These are phyloP conservation scores for Phytophthora brassicae DNA, from an alignment of 352 stramenopile genomes.

Conservation along the genomic window DNA sequence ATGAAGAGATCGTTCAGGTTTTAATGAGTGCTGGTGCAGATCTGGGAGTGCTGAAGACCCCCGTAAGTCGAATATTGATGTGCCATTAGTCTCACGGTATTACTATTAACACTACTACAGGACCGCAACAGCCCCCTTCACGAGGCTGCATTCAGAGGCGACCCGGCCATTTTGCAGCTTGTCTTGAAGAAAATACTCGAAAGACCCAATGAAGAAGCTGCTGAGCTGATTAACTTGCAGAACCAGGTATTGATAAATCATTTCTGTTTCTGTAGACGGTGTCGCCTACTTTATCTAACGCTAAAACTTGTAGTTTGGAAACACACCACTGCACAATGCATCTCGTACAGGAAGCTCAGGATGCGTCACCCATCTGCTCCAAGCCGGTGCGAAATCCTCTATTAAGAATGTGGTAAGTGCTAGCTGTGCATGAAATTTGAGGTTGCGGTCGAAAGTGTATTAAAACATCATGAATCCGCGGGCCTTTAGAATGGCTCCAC, in stretches of 20 bases:
- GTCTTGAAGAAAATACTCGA: slow-evolving; percentile 60
- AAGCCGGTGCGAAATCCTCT: slow-evolving; percentile 44
- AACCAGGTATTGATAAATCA: slow-evolving; percentile 46
- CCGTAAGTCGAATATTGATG: slow-evolving; percentile 32
- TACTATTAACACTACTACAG: too few species aligned
- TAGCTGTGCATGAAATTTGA: not conserved
- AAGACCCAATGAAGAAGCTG: slow-evolving; percentile 34
- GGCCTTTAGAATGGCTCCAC: slow-evolving; percentile 61
- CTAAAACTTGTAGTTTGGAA: slow-evolving; percentile 56
- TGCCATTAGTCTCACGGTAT: too few species aligned
- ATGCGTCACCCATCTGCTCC: slow-evolving; percentile 56
- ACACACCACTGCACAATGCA: slow-evolving; percentile 76
- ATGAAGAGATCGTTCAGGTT: slow-evolving; percentile 52
- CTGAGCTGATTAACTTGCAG: slow-evolving; percentile 50
- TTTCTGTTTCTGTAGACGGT: not conserved
- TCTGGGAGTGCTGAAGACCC: slow-evolving; percentile 69
- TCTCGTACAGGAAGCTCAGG: slow-evolving; percentile 49
- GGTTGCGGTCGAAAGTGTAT: not conserved
- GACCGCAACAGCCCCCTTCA: slow-evolving; percentile 78
- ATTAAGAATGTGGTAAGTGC: slow-evolving; percentile 58
- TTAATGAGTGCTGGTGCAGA: slow-evolving; percentile 61
- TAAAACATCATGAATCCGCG: not conserved
- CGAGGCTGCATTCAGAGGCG: slow-evolving; percentile 58
- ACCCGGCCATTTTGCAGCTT: slow-evolving; percentile 50
- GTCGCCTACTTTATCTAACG: not conserved